Percentiles rank a stretch among this genome's conserved stretches.
These are phyloP conservation scores for Rutstroemia sp. DNA, from an alignment of 2,329 filamentous ascomycete genomes.

Conservation along the genomic window DNA sequence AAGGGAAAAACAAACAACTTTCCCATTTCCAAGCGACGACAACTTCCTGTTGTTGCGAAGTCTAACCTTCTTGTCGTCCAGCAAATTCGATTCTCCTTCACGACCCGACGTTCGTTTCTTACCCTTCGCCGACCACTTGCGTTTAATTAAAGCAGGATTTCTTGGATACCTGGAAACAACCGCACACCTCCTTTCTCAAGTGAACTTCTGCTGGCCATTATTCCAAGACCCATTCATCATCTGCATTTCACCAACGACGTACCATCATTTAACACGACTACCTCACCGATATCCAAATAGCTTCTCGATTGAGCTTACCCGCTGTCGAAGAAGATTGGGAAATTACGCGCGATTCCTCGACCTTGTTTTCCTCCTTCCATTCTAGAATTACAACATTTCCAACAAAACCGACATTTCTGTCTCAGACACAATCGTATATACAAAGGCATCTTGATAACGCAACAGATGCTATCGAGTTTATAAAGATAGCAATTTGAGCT, in stretches of 20 bases:
- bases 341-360: neutral
- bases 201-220: too few species aligned
- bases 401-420: constrained; percentile 2
- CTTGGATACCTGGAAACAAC: too few species aligned
- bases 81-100: too few species aligned
- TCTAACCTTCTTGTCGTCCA: too few species aligned
- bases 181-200: too few species aligned
- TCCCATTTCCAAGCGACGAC: too few species aligned
- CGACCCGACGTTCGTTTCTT: too few species aligned
- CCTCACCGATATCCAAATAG: neutral
- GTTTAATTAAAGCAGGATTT: too few species aligned
- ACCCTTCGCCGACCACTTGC: too few species aligned
- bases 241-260: neutral
- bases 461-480: neutral
- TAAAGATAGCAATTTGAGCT: neutral
- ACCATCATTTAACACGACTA: neutral
- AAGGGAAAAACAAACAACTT: too few species aligned
- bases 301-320: neutral
- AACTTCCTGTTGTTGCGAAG: too few species aligned
- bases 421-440: neutral
- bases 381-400: neutral
- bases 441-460: neutral
- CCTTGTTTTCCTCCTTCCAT: neutral
- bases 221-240: neutral
- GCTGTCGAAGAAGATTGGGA: too few species aligned